These are phyloP conservation scores for Talaromyces thailandensis DNA, from an alignment of 495 filamentous ascomycete genomes.

Conservation along the genomic window DNA sequence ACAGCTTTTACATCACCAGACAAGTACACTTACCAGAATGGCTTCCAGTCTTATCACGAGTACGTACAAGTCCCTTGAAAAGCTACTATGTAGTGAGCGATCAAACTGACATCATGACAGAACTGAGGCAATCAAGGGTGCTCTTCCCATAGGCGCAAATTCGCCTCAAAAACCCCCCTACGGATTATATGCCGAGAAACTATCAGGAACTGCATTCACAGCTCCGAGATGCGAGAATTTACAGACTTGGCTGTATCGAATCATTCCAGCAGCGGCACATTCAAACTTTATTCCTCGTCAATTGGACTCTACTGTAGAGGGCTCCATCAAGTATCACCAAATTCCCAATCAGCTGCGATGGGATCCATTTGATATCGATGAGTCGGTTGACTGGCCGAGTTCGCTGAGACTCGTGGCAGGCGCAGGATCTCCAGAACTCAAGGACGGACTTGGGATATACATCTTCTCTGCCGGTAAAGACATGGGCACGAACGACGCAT, in stretches of 20 bases:
- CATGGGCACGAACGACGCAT: constrained; percentile 44
- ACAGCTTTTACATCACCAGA: constrained; percentile 45
- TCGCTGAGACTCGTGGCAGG: constrained; percentile 49
- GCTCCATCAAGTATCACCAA: constrained; percentile 44
- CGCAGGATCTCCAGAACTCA: background rate
- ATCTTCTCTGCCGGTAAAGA: background rate
- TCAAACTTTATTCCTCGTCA: constrained; percentile 55
- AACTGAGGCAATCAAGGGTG: constrained; percentile 46
- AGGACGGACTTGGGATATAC: background rate
- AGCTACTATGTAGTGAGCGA: background rate
- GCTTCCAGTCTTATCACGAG: constrained; percentile 53
- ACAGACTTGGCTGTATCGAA: constrained; percentile 89
- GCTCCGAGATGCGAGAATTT: constrained; percentile 85
- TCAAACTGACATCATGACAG: background rate
- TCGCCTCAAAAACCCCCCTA: constrained; percentile 80
- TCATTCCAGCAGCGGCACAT: constrained; percentile 76
- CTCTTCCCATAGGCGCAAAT: constrained; percentile 63
- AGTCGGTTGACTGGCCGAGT: constrained; percentile 67
- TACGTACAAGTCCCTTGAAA: constrained; percentile 17
- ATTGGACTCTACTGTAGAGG: constrained; percentile 41
- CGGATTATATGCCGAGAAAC: constrained; percentile 86
- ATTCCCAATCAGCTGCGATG: constrained; percentile 86
- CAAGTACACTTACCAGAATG: constrained; percentile 49
- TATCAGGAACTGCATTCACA: constrained; percentile 90
- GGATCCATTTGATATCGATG: constrained; percentile 77